Evolutionary conservation across 805 yeast genomes (phyloP).

Genomic region (Priceomyces haplophilus): DNA sequence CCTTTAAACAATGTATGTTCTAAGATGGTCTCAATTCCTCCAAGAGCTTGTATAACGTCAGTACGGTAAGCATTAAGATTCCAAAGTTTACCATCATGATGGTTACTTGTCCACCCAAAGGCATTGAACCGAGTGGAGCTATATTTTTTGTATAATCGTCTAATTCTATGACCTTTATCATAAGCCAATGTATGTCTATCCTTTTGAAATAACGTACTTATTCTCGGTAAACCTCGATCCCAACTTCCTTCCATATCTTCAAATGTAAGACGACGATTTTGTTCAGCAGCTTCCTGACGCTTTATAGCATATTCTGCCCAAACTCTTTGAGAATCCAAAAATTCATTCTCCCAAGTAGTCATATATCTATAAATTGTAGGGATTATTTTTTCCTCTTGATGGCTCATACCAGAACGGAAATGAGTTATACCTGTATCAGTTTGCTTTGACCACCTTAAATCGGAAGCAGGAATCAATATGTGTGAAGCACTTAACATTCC

Average conservation of each 20-base stretch:
- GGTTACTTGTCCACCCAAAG: slow-evolving; percentile 93
- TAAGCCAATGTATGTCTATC: slow-evolving; percentile 92
- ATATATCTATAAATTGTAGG: slow-evolving; percentile 93
- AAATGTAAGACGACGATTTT: slow-evolving; percentile 79
- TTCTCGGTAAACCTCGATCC: slow-evolving; percentile 97
- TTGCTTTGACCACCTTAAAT: slow-evolving; percentile 85
- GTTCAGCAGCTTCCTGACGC: slow-evolving; percentile 80
- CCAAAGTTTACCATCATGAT: slow-evolving; percentile 97
- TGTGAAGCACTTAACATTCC: slow-evolving; percentile 99
- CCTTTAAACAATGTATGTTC: slow-evolving; percentile 95
- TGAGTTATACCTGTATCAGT: slow-evolving; percentile 94
- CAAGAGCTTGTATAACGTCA: slow-evolving; percentile 94
- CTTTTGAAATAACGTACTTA: slow-evolving; percentile 90
- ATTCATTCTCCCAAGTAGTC: slow-evolving; percentile 96
- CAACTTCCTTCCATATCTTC: slow-evolving; percentile 93
- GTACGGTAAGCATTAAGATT: slow-evolving; percentile 87
- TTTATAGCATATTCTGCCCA: slow-evolving; percentile 97
- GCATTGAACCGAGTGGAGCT: slow-evolving; percentile 74
- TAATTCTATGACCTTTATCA: slow-evolving; percentile 87
- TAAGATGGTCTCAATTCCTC: slow-evolving; percentile 93
- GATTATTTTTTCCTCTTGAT: slow-evolving; percentile 72
- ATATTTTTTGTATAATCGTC: slow-evolving; percentile 75
- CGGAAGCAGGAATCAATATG: slow-evolving; percentile 90
- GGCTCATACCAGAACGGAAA: slow-evolving; percentile 90
- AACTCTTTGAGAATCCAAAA: slow-evolving; percentile 88